Evolutionary conservation across 768 basidiomycete species (phyloP), one percentile per base, ranked within the genome.

Genomic region (Mycena filopes): DNA sequence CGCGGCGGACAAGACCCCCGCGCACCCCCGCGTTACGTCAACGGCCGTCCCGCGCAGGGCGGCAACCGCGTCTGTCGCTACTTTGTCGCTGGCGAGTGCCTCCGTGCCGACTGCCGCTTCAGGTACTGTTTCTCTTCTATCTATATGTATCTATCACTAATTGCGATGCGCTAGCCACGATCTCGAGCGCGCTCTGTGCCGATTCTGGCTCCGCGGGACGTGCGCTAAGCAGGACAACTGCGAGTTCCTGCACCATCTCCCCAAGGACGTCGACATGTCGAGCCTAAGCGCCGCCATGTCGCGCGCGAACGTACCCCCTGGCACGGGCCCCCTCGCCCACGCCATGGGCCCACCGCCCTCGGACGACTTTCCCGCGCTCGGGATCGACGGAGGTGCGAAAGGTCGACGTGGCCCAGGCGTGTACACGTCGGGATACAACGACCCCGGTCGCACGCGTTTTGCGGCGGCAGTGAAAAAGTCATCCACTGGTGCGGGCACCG

Each of bases 171-270:
- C 18, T 70, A 98, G 96, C 71, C 96, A 98, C 74, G 96, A 98
- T 73, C 86, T 98, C 4, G 96, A 98, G 76, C 88, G 96, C 43
- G 96, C 96, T 2, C 77, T 98, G 23, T 96, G 93, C 79, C 91
- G 98, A 38, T 99, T 99, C 82, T 99, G 98, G 98, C 85, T 99
- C 31, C 88, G 96, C 54, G 97, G 97, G 7, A 95, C 95, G 47
- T 99, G 98, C 74, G 94, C 96, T 31, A 99, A 99, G 77, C 93
- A 96, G 58, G 96, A 97, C 61, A 88, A 86, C 68, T 99, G 96
- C 87, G 98, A 98, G 79, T 99, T 99, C 79, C 79, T 98, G 74
- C 96, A 98, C 74, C 93, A 94, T 75, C 81, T 96, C 6, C 95
- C 94, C 8, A 89, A 92, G 70, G 91, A 95, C 68, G 89, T 92